phyloP scores from a whole-genome alignment of 108 stramenopile genomes.

The Conticribra guillardii region DNA sequence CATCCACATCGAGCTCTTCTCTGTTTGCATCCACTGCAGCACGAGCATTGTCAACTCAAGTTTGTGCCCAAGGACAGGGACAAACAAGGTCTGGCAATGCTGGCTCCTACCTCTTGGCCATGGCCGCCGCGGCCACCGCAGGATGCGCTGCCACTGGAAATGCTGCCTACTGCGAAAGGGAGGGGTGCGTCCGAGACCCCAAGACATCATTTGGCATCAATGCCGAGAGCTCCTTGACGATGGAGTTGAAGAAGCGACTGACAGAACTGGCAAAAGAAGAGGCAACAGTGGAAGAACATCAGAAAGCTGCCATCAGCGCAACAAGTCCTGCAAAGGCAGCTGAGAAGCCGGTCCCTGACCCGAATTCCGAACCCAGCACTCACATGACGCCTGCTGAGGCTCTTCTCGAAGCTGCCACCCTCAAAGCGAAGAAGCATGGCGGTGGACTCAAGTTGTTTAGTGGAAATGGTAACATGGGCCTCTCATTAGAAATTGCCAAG shows the following conservation, averaged over 20 bases:
- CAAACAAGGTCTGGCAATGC: conserved; percentile 7
- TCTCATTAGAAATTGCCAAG: conserved; percentile 94
- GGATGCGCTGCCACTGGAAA: conserved; percentile 29
- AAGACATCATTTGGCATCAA: conserved; percentile 42
- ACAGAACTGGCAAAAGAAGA: conserved; percentile 22
- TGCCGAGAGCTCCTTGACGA: conserved; percentile 40
- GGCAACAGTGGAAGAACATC: conserved; percentile 19
- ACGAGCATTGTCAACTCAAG: conserved; percentile 42
- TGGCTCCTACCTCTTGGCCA: conserved; percentile 14
- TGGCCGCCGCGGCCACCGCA: conserved; percentile 23
- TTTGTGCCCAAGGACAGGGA: conserved; percentile 27
- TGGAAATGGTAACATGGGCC: conserved; percentile 97
- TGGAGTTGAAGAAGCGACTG: conserved; percentile 33
- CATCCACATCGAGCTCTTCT: conserved; percentile 17
- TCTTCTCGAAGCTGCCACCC: conserved; percentile 76
- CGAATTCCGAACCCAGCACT: conserved; percentile 38
- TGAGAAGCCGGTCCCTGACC: conserved; percentile 9
- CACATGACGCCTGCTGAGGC: conserved; percentile 73
- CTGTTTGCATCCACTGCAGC: conserved; percentile 33
- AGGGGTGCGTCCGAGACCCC: conserved; percentile 48
- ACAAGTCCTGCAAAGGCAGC: conserved; percentile 14
- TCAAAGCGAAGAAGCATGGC: conserved; percentile 83
- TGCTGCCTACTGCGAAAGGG: conserved; percentile 42
- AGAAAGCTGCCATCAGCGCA: conserved; percentile 25
- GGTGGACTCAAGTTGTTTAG: conserved; percentile 95